Percentiles rank a stretch among this genome's conserved stretches.
Conservation (phyloP, 148 eudicot species). For the Spergularia bocconei region DNA sequence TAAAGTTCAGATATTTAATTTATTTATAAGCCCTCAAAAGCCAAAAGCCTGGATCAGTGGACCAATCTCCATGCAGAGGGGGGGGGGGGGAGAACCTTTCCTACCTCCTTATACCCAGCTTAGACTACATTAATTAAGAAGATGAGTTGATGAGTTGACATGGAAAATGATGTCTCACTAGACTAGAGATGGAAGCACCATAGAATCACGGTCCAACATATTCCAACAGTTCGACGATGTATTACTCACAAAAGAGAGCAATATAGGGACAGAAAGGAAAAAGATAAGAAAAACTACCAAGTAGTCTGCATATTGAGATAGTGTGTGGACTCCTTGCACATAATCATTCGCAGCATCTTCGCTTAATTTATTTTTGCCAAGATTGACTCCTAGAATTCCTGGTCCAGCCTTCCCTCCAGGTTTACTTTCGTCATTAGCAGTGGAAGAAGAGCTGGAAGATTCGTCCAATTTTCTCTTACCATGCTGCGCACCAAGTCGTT, state of each 20-base stretch:
- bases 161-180: neutral
- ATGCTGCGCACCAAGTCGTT: constrained; percentile 94
- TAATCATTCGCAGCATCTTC: constrained; percentile 98
- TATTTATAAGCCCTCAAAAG: neutral
- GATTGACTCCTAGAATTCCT: constrained; percentile 96
- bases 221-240: neutral
- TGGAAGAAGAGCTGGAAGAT: constrained; percentile 66
- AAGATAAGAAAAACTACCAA: constrained; percentile 49
- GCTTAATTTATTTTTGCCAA: constrained; percentile 92
- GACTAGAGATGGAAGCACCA: neutral
- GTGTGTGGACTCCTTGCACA: constrained; percentile 98
- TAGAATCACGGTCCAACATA: neutral
- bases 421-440: constrained; percentile 63
- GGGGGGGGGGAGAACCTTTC: no score
- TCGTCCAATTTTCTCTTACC: constrained; percentile 95
- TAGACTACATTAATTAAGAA: no score
- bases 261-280: neutral
- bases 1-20: neutral
- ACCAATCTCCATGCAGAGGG: no score
- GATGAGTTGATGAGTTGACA: no score
- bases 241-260: neutral
- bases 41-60: neutral
- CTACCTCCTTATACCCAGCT: no score
- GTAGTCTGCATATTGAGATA: constrained; percentile 99
- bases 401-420: constrained; percentile 99